Evolutionary conservation across 2,329 filamentous ascomycete genomes (phyloP).

Genomic region (Eutypella sp.): DNA sequence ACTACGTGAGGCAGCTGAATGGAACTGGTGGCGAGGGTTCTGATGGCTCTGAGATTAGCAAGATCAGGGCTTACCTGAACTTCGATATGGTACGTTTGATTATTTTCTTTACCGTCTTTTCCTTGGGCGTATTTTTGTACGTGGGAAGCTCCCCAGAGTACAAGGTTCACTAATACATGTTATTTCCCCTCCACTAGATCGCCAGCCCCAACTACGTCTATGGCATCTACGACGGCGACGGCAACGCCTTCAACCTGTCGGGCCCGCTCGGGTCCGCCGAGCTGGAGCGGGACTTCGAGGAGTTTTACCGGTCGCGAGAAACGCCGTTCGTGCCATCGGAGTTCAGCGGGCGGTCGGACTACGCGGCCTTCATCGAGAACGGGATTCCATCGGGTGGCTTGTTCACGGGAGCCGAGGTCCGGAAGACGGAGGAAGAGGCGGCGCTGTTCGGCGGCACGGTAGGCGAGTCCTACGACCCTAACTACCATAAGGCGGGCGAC

Average conservation of each 20-base stretch:
- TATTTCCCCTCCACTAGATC: slow-evolving; percentile 8
- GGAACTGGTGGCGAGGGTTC: slow-evolving; percentile 20
- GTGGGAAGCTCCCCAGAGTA: too few relatives aligned
- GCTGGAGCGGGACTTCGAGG: slow-evolving; percentile 46
- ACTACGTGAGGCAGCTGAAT: slow-evolving; percentile 39
- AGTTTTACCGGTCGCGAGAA: slow-evolving; percentile 40
- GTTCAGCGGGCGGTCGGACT: slow-evolving; percentile 64
- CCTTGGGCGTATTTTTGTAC: too few relatives aligned
- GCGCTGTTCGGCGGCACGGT: slow-evolving; percentile 49
- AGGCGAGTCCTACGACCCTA: slow-evolving; percentile 48
- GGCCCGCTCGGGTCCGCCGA: slow-evolving; percentile 52
- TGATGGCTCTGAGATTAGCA: slow-evolving; percentile 43
- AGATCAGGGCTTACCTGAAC: slow-evolving; percentile 56
- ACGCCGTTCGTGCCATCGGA: slow-evolving; percentile 53
- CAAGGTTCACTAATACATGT: too few relatives aligned
- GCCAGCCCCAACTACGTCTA: slow-evolving; percentile 51
- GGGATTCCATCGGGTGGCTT: slow-evolving; percentile 57
- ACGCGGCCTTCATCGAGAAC: slow-evolving; percentile 42
- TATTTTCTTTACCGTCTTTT: not conserved
- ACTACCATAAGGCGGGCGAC: slow-evolving; percentile 52
- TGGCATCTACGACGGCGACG: slow-evolving; percentile 47
- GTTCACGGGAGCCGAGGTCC: slow-evolving; percentile 58
- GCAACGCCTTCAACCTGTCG: slow-evolving; percentile 46
- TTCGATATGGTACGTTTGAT: slow-evolving; percentile 54
- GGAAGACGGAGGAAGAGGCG: slow-evolving; percentile 51